Evolutionary conservation across 2,329 filamentous ascomycete genomes (phyloP).

Genomic region (Lecanosticta acicola): DNA sequence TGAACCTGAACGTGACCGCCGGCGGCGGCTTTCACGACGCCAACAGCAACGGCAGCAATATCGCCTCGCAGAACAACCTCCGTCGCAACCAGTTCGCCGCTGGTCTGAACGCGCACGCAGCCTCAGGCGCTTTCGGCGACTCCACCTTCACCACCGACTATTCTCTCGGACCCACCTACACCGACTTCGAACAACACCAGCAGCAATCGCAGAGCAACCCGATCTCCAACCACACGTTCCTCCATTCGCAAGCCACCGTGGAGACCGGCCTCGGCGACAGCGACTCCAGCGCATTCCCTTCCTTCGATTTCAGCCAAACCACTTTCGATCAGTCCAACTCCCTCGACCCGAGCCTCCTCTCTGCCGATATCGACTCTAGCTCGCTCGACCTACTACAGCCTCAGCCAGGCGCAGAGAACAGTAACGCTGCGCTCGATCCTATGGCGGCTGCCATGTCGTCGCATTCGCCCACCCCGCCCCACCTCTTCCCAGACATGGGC

Average conservation of each 20-base stretch:
- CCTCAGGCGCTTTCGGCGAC: conserved; percentile 24
- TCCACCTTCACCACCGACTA: conserved; percentile 41
- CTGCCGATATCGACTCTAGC: conserved; percentile 40
- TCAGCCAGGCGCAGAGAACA: conserved; percentile 42
- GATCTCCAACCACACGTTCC: conserved; percentile 39
- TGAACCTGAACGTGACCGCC: no score
- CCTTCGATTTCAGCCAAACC: conserved; percentile 49
- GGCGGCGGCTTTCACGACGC: no score
- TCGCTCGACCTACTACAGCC: conserved; percentile 38
- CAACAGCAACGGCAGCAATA: conserved; percentile 16
- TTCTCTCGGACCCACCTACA: conserved; percentile 38
- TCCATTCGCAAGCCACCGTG: conserved; percentile 37
- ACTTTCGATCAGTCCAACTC: conserved; percentile 53
- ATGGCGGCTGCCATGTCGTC: conserved; percentile 48
- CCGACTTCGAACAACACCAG: conserved; percentile 22
- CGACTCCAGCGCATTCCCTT: conserved; percentile 50
- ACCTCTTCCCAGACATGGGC: conserved; percentile 51
- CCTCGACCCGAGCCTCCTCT: conserved; percentile 56
- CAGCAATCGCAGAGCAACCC: conserved; percentile 8
- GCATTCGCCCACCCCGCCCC: conserved; percentile 51
- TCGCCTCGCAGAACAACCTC: no score
- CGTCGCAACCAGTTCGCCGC: conserved; percentile 8
- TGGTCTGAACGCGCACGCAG: conserved; percentile 21
- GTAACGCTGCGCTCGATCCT: conserved; percentile 45
- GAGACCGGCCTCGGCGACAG: conserved; percentile 36